Conservation (phyloP, 805 yeast species). For the Ogataea paraovalis region DNA sequence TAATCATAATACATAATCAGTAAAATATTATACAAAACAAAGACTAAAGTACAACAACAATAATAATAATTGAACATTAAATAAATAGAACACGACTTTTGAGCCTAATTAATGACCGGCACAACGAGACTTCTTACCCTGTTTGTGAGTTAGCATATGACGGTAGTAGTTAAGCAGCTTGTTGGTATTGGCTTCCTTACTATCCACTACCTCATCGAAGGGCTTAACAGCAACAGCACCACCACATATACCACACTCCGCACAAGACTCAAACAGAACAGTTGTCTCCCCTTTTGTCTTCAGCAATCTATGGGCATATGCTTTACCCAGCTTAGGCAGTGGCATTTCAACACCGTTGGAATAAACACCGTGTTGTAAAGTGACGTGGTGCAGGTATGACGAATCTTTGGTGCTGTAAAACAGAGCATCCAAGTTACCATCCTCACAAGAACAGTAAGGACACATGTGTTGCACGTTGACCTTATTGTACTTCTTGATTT, state of each 20-base stretch:
- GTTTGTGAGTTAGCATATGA: slow-evolving; percentile 17
- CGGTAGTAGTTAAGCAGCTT: slow-evolving; percentile 15
- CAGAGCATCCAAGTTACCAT: slow-evolving; percentile 8
- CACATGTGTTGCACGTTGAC: slow-evolving; percentile 19
- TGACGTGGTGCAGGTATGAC: slow-evolving; percentile 24
- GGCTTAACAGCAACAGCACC: slow-evolving; percentile 13
- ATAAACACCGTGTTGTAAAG: slow-evolving; percentile 25
- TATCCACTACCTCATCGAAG: slow-evolving; percentile 5
- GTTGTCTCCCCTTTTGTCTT: slow-evolving; percentile 16
- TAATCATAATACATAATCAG: too few relatives aligned
- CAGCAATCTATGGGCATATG: slow-evolving; percentile 13
- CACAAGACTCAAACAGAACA: slow-evolving; percentile 14
- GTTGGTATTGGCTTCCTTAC: slow-evolving; percentile 5
- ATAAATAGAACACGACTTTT: neutral
- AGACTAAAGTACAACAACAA: neutral
- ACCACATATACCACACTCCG: slow-evolving; percentile 13
- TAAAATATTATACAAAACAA: too few relatives aligned
- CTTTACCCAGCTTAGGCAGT: slow-evolving; percentile 18
- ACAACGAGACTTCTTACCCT: slow-evolving; percentile 1
- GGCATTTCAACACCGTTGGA: slow-evolving; percentile 23
- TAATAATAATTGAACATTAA: too few relatives aligned
- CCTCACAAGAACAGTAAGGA: slow-evolving; percentile 17
- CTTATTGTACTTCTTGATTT: neutral
- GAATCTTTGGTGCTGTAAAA: slow-evolving; percentile 23
- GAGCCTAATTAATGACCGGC: neutral